Percentiles rank a stretch among this genome's conserved stretches.
phyloP scores from a whole-genome alignment of 2,329 filamentous ascomycete species.

The Aaosphaeria arxii region DNA sequence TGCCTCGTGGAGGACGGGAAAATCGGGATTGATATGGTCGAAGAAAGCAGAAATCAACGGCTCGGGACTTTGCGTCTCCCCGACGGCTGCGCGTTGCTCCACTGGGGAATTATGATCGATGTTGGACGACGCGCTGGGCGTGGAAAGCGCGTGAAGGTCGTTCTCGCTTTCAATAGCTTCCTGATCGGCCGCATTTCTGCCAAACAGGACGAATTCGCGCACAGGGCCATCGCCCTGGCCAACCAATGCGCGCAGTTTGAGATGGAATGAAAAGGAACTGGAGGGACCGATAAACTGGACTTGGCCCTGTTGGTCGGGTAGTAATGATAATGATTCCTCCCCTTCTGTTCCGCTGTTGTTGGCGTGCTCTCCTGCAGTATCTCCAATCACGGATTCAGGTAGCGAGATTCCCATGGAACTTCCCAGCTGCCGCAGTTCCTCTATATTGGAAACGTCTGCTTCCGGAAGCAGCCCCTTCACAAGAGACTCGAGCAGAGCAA shows the following conservation, averaged over 20 bases:
- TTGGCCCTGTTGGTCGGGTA: slow-evolving; percentile 45
- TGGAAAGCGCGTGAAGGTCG: slow-evolving; percentile 16
- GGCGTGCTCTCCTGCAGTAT: slow-evolving; percentile 12
- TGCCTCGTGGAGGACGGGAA: slow-evolving; percentile 42
- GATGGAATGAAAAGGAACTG: slow-evolving; percentile 43
- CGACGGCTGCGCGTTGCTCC: slow-evolving; percentile 11
- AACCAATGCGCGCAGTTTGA: slow-evolving; percentile 40
- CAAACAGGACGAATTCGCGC: slow-evolving; percentile 41
- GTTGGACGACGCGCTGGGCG: slow-evolving; percentile 17
- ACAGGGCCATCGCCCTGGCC: slow-evolving; percentile 20
- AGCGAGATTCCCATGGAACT: slow-evolving; percentile 39
- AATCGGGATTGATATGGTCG: slow-evolving; percentile 42
- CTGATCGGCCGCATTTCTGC: slow-evolving; percentile 37
- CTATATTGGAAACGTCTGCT: slow-evolving; percentile 41
- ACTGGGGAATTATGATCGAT: slow-evolving; percentile 19
- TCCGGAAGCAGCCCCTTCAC: slow-evolving; percentile 45
- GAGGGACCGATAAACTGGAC: slow-evolving; percentile 45
- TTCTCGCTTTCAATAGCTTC: slow-evolving; percentile 16
- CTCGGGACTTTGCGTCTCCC: slow-evolving; percentile 23
- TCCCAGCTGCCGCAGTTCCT: slow-evolving; percentile 41
- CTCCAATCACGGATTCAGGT: slow-evolving; percentile 22
- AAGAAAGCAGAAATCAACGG: slow-evolving; percentile 41
- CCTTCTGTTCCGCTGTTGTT: slow-evolving; percentile 19
- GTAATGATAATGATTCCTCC: slow-evolving; percentile 34
- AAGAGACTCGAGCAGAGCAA: slow-evolving; percentile 43